phyloP scores from a whole-genome alignment of 2,329 filamentous ascomycete species.

The Cordyceps pruinosa region DNA sequence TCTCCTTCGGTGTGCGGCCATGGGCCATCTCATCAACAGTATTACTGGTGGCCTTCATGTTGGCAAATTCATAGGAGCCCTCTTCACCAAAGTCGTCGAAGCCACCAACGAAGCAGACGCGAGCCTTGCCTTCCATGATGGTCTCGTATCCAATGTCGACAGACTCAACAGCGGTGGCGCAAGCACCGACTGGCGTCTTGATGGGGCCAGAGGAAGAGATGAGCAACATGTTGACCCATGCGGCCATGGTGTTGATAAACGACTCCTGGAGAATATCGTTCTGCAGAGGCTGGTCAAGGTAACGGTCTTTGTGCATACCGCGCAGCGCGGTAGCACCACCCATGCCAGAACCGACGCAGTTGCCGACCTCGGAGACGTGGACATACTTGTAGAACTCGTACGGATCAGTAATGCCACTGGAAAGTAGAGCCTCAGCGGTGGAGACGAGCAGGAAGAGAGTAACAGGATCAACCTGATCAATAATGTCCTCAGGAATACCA shows the following conservation, averaged over 20 bases:
- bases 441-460: slow-evolving; percentile 93
- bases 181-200: slow-evolving; percentile 97
- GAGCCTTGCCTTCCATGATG: slow-evolving; percentile 96
- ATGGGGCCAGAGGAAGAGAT: slow-evolving; percentile 95
- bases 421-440: slow-evolving; percentile 83
- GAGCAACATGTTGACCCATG: slow-evolving; percentile 99
- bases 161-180: slow-evolving; percentile 94
- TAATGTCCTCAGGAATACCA: slow-evolving; percentile 94
- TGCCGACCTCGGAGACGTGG: slow-evolving; percentile 94
- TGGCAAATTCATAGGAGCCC: slow-evolving; percentile 98
- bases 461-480: slow-evolving; percentile 93
- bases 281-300: slow-evolving; percentile 92
- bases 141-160: slow-evolving; percentile 97
- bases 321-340: slow-evolving; percentile 87
- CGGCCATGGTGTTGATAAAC: slow-evolving; percentile 99
- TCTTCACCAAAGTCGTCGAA: slow-evolving; percentile 99
- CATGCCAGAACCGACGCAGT: slow-evolving; percentile 97
- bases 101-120: slow-evolving; percentile 93
- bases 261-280: slow-evolving; percentile 99
- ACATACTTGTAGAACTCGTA: slow-evolving; percentile 99
- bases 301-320: slow-evolving; percentile 98
- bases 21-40: slow-evolving; percentile 94
- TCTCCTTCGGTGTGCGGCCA: slow-evolving; percentile 89
- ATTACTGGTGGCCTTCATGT: slow-evolving; percentile 99
- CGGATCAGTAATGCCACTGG: slow-evolving; percentile 93